Base-by-base conservation (phyloP, 805 yeast species). In the Schwanniomyces pseudopolymorphus region DNA sequence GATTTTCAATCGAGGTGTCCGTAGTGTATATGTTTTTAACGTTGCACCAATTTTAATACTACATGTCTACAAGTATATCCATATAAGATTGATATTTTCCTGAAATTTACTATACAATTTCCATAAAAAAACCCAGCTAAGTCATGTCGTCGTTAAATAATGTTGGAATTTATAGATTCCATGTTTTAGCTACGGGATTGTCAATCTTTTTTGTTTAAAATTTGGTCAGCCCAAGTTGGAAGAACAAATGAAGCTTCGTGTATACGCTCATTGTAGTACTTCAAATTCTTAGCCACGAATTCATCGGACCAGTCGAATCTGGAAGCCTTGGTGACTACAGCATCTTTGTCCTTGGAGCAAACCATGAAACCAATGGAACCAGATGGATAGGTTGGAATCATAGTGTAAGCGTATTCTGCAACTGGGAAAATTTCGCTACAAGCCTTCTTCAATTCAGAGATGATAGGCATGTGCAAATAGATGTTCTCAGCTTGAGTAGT, bases 361-460 rank as follows among this genome's bases (percentile, higher is more conserved):
- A 92, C 91, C 96, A 92, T 89, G 73, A 94, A 89, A n/a, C 98
- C 99, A 61, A 92, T 86, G 67, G 90, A 95, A 54, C 99, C 99
- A 16, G 96, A 84, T 53, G 99, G 96, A 64, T 92, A 92, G 48
- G 98, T 91, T 63, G 99, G 99, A 57, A 91, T 89, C 63, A 94
- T 81, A 48, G 95, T 86, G 74, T 88, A 87, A 27, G 96, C 90
- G 66, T 90, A 91, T 64, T 87, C 94, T 36, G 86, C 97, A 45
- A 81, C 87, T 40, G 97, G 96, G 84, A 92, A 92, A 39, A 92
- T 89, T 52, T 81, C 81, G 54, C 76, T 69, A 71, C 97, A 90
- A 55, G 87, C 91, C 58, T 80, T 72, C 75, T 89, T 87, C 73
- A 92, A 80, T 56, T 87, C 81, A 62, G 86, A 79, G 61, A 92